Evolutionary conservation across 805 yeast species (phyloP).

Genomic region (Ogataea corticis): DNA sequence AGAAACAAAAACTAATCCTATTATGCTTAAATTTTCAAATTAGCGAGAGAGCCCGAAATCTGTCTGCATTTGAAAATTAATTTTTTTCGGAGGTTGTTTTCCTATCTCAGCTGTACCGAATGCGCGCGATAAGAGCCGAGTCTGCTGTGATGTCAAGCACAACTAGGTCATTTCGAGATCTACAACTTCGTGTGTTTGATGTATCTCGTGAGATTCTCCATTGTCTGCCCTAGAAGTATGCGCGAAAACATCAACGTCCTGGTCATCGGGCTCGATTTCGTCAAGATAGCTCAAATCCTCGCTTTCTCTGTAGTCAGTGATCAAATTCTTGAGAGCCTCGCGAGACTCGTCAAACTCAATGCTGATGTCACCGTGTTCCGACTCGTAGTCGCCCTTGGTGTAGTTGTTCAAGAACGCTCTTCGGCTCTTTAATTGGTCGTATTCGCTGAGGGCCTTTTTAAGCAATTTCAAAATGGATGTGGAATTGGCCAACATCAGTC

Average conservation of each 20-base stretch:
- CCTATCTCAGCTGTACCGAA: background rate
- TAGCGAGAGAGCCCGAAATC: background rate
- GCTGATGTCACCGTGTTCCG: conserved; percentile 46
- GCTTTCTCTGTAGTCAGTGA: conserved; percentile 48
- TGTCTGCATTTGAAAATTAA: background rate
- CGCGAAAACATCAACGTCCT: conserved; percentile 6
- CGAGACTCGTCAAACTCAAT: conserved; percentile 49
- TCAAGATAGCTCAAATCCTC: conserved; percentile 47
- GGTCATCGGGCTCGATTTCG: conserved; percentile 40
- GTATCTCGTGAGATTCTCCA: background rate
- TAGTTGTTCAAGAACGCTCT: conserved; percentile 85
- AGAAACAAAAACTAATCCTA: no score
- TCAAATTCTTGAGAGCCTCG: conserved; percentile 45
- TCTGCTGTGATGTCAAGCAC: no score
- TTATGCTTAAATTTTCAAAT: background rate
- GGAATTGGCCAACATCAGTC: conserved; percentile 81
- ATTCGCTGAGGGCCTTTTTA: conserved; percentile 67
- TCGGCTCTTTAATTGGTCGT: conserved; percentile 74
- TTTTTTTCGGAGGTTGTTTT: background rate
- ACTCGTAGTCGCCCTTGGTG: conserved; percentile 46
- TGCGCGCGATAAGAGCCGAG: no score
- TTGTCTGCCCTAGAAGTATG: conserved; percentile 1
- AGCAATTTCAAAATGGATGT: conserved; percentile 72
- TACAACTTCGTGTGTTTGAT: conserved; percentile 1
- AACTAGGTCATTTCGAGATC: conserved; percentile 6